Base-by-base conservation (phyloP, 1,284 basidiomycete species). In the Ustilago nuda region DNA sequence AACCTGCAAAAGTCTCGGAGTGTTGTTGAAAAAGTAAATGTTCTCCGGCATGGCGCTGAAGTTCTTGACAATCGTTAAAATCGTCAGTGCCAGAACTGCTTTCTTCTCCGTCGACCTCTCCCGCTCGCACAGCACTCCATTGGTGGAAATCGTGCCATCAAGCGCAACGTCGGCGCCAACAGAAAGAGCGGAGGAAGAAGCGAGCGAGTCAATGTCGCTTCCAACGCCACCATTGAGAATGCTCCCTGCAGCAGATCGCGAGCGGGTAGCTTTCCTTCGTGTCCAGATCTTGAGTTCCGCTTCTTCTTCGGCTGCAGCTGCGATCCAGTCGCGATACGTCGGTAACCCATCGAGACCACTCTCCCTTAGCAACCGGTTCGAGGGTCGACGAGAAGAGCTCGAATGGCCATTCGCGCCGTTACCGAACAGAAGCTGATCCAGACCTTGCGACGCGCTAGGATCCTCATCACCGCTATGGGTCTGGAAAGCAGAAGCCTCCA, bases 51-150 rank as follows among this genome's bases (percentile, higher is more conserved):
- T 88, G 61, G 90, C 88, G 8, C 93, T 91, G 72, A 97, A 89
- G 87, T 97, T 98, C 56, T 94, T 92, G 57, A 98, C 87, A 77
- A 98, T 91, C 82, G 93, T 94, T 54, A 92, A 86, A 48, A 93
- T 88, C 1, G 91, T 88, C 35, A 94, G 88, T 48, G 95, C 89
- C 56, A 91, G 87, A 66, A 92, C 91, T 32, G 89, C 91, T 33
- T 57, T 61, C 15, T 77, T 79, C 48, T 82, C 72, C 2, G 66
- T 66, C 8, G 53, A 52, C 6, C 74, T 74, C 51, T 83, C 81
- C 39, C 69, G 56, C 46, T 71, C 72, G 23, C 63, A 61, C 46
- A 73, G 58, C 4, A 75, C 72, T 27, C 67, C 73, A 12, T 46
- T 45, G 27, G 77, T 73, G 37, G 66, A 57, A 35, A 76, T 71